These are phyloP conservation scores for Leucaena leucocephala DNA, from an alignment of 306 rosid species.

Conservation along the genomic window DNA sequence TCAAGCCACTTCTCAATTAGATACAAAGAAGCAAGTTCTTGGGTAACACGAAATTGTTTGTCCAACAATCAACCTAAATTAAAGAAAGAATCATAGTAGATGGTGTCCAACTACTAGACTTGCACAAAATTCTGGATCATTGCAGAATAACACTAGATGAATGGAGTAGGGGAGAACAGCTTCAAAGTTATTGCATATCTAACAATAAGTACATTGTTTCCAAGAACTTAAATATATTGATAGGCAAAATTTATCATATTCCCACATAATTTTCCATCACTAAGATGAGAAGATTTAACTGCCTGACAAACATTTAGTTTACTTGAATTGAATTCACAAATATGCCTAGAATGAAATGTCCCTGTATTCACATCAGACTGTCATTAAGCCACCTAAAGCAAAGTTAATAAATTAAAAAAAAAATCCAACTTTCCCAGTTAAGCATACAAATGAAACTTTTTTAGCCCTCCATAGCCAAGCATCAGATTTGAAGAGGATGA, in stretches of 20 bases:
- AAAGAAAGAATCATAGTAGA: not conserved
- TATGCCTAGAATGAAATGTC: not conserved
- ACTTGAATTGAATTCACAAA: constrained; percentile 3
- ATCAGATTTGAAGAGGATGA: constrained; percentile 7
- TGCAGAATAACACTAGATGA: not conserved
- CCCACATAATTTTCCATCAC: not conserved
- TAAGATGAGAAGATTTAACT: not conserved
- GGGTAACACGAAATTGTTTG: not conserved
- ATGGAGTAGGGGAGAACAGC: not conserved
- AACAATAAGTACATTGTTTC: not conserved
- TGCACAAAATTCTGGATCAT: not conserved
- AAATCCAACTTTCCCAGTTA: not conserved
- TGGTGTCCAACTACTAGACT: not conserved
- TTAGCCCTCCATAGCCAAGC: constrained; percentile 1
- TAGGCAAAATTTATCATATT: not conserved
- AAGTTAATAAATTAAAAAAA: not conserved
- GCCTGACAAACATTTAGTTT: not conserved
- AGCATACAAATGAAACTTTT: constrained; percentile 11
- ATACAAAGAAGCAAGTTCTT: not conserved
- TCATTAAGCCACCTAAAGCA: constrained; percentile 1
- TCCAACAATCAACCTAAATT: not conserved
- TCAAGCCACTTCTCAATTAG: not conserved
- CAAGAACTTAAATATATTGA: not conserved
- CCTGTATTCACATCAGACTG: not conserved
- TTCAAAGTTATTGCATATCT: not conserved